Conservation (phyloP, 495 filamentous ascomycete genomes). For the Halenospora varia region DNA sequence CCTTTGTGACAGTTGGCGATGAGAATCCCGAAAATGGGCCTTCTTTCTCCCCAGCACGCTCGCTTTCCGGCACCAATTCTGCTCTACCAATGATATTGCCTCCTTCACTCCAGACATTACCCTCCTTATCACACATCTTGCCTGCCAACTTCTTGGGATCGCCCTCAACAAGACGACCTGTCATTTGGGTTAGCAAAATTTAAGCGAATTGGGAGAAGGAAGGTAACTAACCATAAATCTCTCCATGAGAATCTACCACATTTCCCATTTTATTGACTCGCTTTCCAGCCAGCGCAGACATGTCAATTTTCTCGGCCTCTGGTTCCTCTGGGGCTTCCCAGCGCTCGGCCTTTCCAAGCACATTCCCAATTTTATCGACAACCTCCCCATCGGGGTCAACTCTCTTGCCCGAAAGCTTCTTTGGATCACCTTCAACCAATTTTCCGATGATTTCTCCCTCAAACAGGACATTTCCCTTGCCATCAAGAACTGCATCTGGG, state of each 20-base stretch:
- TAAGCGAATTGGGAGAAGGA: no score
- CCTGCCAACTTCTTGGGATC: conserved; percentile 67
- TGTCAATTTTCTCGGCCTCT: conserved; percentile 47
- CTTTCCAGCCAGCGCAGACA: conserved; percentile 72
- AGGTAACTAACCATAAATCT: conserved; percentile 68
- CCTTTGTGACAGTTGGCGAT: conserved; percentile 68
- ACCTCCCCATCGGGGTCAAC: conserved; percentile 86
- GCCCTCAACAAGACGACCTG: conserved; percentile 34
- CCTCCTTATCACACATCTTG: conserved; percentile 76
- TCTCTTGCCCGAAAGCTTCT: conserved; percentile 66
- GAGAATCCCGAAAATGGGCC: conserved; percentile 77
- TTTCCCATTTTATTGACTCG: conserved; percentile 68
- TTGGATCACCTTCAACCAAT: conserved; percentile 71
- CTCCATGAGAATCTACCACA: conserved; percentile 66
- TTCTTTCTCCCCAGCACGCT: conserved; percentile 63
- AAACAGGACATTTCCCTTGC: conserved; percentile 66
- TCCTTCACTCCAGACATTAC: conserved; percentile 75
- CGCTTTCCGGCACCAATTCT: conserved; percentile 71
- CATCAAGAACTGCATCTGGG: conserved; percentile 62
- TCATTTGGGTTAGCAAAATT: no score
- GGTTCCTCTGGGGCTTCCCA: conserved; percentile 55
- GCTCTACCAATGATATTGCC: conserved; percentile 76
- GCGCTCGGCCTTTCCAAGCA: conserved; percentile 71
- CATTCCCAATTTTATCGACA: conserved; percentile 73
- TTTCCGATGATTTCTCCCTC: conserved; percentile 68